A percentile compares a stretch with the other conserved stretches of the same genome.
phyloP scores from a whole-genome alignment of 2,329 filamentous ascomycete species.

The Penicillium digitatum region DNA sequence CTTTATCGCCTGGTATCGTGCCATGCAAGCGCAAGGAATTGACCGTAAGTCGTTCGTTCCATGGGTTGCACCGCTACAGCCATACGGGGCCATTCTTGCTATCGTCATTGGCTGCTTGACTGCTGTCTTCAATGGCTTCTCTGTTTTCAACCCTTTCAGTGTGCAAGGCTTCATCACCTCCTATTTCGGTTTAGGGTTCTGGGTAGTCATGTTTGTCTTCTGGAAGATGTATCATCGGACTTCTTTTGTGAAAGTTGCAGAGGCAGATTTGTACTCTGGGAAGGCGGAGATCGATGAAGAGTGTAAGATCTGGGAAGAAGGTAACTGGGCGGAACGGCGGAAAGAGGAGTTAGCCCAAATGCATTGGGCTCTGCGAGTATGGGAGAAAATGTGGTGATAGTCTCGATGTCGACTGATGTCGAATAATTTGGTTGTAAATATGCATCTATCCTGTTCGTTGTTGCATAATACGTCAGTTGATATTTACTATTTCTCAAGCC shows the following conservation, averaged over 20 bases:
- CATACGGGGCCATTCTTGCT: slow-evolving; percentile 65
- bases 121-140: slow-evolving; percentile 65
- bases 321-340: slow-evolving; percentile 27
- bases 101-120: slow-evolving; percentile 51
- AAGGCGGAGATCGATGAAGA: slow-evolving; percentile 36
- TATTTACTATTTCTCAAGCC: not conserved
- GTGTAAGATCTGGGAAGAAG: slow-evolving; percentile 35
- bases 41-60: slow-evolving; percentile 60
- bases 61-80: slow-evolving; percentile 64
- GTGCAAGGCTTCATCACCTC: slow-evolving; percentile 50
- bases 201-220: slow-evolving; percentile 41
- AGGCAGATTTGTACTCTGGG: slow-evolving; percentile 32
- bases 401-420: not conserved
- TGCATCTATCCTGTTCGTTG: not conserved
- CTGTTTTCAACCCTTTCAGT: slow-evolving; percentile 39
- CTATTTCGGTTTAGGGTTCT: slow-evolving; percentile 47
- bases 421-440: not conserved
- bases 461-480: not conserved
- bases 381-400: slow-evolving; percentile 33
- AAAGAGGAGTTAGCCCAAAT: slow-evolving; percentile 30
- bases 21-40: slow-evolving; percentile 64
- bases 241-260: slow-evolving; percentile 24
- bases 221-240: slow-evolving; percentile 35
- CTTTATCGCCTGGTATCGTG: slow-evolving; percentile 67
- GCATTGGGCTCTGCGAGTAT: slow-evolving; percentile 25